Percentiles rank a stretch among this genome's conserved stretches.
These are phyloP conservation scores for Sarcomyxa edulis DNA, from an alignment of 768 basidiomycete genomes.

Conservation along the genomic window DNA sequence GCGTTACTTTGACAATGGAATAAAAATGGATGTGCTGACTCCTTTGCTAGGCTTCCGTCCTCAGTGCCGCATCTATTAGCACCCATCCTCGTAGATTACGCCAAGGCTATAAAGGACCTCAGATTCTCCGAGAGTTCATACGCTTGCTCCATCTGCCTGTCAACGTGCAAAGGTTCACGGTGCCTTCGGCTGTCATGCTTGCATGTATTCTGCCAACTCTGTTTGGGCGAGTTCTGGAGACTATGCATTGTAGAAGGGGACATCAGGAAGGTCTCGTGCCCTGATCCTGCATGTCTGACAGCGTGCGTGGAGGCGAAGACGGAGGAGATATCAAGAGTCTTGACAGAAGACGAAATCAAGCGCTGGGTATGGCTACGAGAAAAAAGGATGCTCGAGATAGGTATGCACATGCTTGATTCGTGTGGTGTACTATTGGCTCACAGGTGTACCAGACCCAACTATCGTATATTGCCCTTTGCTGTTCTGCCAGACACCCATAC, in stretches of 20 bases:
- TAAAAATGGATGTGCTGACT: constrained; percentile 7
- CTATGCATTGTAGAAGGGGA: constrained; percentile 78
- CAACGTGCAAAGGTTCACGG: constrained; percentile 64
- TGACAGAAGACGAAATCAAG: constrained; percentile 54
- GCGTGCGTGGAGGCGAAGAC: constrained; percentile 50
- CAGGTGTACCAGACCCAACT: constrained; percentile 69
- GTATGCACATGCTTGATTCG: constrained; percentile 32
- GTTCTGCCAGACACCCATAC: constrained; percentile 79
- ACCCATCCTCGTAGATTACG: constrained; percentile 41
- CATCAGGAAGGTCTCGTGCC: constrained; percentile 70
- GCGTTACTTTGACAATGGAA: neutral
- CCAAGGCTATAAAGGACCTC: constrained; percentile 37
- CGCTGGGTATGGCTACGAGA: constrained; percentile 77
- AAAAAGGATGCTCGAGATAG: constrained; percentile 68
- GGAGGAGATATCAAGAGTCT: constrained; percentile 68
- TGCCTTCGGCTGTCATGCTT: constrained; percentile 67
- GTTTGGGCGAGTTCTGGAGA: constrained; percentile 77
- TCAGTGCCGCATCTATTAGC: constrained; percentile 49
- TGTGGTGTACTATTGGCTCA: no score
- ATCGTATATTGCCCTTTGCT: constrained; percentile 76
- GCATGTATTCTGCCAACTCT: constrained; percentile 79
- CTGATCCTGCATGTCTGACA: constrained; percentile 75
- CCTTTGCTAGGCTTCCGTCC: constrained; percentile 42
- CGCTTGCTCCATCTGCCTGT: constrained; percentile 72
- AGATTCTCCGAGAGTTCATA: constrained; percentile 63